Conservation (phyloP, 805 yeast genomes). For the Kodamaea fukazawae region DNA sequence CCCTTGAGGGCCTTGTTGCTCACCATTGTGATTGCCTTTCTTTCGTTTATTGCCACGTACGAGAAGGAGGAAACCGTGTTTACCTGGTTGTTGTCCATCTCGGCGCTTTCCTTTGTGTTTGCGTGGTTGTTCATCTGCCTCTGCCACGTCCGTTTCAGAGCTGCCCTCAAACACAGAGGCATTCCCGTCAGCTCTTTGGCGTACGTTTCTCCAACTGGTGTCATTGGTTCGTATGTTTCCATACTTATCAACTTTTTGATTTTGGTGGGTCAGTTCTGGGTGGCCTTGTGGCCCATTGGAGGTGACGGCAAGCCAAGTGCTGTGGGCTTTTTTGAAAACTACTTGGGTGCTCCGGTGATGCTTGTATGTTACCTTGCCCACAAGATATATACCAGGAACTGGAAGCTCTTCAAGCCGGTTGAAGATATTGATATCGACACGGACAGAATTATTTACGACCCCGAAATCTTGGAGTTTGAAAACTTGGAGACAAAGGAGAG, state of each 20-base stretch:
- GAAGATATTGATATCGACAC: conserved; percentile 22
- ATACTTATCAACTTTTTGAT: conserved; percentile 23
- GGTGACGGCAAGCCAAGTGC: conserved; percentile 18
- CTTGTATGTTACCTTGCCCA: conserved; percentile 23
- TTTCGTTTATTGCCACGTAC: conserved; percentile 27
- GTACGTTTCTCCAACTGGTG: conserved; percentile 26
- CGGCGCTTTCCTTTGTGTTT: conserved; percentile 26
- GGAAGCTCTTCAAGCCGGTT: conserved; percentile 20
- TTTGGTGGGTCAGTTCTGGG: conserved; percentile 29
- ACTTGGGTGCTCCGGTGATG: conserved; percentile 24
- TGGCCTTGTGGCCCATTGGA: conserved; percentile 23
- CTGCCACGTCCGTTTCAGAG: conserved; percentile 30
- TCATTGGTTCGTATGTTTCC: conserved; percentile 22
- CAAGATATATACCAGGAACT: conserved; percentile 21
- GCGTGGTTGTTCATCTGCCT: conserved; percentile 25
- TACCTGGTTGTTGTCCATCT: conserved; percentile 29
- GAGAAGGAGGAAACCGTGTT: conserved; percentile 31
- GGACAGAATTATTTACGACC: conserved; percentile 22
- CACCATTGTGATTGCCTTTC: conserved; percentile 21
- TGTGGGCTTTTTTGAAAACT: conserved; percentile 26
- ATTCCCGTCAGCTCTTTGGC: conserved; percentile 23
- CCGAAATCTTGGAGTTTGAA: conserved; percentile 24
- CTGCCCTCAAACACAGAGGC: conserved; percentile 22
- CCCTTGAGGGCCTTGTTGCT: conserved; percentile 27
- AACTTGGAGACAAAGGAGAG: conserved; percentile 18